Percentiles rank a stretch among this genome's conserved stretches.
Evolutionary conservation across 768 basidiomycete genomes (phyloP).

Genomic region (Zangia roseola): DNA sequence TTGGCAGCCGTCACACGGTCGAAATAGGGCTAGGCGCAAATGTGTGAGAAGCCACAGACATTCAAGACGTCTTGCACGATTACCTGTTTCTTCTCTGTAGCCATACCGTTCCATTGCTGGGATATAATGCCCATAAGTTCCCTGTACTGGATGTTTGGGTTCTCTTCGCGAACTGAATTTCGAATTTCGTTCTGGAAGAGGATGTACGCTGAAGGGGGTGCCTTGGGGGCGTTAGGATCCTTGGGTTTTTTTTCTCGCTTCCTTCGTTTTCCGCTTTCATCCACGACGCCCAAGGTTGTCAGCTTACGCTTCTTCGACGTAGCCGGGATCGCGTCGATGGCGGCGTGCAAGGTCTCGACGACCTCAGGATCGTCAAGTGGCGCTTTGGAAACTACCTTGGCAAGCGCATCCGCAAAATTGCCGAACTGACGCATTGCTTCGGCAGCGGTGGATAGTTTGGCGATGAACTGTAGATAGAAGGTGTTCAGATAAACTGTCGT

Average conservation of each 20-base stretch:
- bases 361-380: conserved; percentile 33
- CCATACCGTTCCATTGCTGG: conserved; percentile 70
- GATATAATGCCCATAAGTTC: conserved; percentile 74
- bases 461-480: conserved; percentile 47
- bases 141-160: conserved; percentile 64
- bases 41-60: background rate
- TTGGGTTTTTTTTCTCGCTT: conserved; percentile 58
- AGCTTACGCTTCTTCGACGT: conserved; percentile 54
- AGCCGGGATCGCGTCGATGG: conserved; percentile 32
- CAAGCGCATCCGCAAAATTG: conserved; percentile 57
- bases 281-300: conserved; percentile 27
- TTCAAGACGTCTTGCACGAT: conserved; percentile 26
- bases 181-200: conserved; percentile 92
- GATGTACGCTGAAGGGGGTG: conserved; percentile 90
- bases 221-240: conserved; percentile 94
- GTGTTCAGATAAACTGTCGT: conserved; percentile 17
- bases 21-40: conserved; percentile 29
- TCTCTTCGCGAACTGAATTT: conserved; percentile 60
- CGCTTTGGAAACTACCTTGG: conserved; percentile 44
- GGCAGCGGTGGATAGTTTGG: conserved; percentile 55
- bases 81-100: conserved; percentile 72
- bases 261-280: conserved; percentile 37
- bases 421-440: conserved; percentile 64
- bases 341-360: conserved; percentile 27
- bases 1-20: conserved; percentile 56